These are phyloP conservation scores for Trichoderma citrinoviride DNA, from an alignment of 2,329 filamentous ascomycete genomes.

Conservation along the genomic window DNA sequence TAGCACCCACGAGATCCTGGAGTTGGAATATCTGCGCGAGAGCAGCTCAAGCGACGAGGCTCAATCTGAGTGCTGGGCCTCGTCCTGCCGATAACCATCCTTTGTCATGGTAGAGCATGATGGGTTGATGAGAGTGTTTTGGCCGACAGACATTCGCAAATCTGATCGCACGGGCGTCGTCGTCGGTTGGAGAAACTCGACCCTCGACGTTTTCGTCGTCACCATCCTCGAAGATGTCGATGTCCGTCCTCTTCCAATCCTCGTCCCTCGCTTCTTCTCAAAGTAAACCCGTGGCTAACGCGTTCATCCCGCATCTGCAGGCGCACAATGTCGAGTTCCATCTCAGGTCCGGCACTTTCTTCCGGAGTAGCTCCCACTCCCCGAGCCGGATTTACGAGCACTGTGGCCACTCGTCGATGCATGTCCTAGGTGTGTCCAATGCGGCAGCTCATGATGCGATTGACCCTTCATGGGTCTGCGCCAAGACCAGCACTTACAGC, in stretches of 20 bases:
- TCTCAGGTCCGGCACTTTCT: slow-evolving; percentile 76
- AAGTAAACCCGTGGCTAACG: background rate
- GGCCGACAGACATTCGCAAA: slow-evolving; percentile 80
- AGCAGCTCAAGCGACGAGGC: slow-evolving; percentile 89
- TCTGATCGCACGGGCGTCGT: slow-evolving; percentile 77
- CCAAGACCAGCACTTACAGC: slow-evolving; percentile 51
- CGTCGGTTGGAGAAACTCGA: slow-evolving; percentile 94
- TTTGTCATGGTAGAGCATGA: slow-evolving; percentile 68
- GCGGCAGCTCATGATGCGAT: slow-evolving; percentile 46
- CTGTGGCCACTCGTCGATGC: slow-evolving; percentile 78
- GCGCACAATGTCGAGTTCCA: slow-evolving; percentile 82
- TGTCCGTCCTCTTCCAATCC: slow-evolving; percentile 48
- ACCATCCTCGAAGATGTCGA: slow-evolving; percentile 88
- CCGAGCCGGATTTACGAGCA: slow-evolving; percentile 77
- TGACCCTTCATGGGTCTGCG: slow-evolving; percentile 68
- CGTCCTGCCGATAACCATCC: slow-evolving; percentile 29
- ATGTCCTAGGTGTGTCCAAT: slow-evolving; percentile 84
- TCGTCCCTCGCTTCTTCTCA: background rate
- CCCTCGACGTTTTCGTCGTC: slow-evolving; percentile 84
- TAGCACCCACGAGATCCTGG: slow-evolving; percentile 79
- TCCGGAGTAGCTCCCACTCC: slow-evolving; percentile 77
- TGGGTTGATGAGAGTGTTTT: slow-evolving; percentile 97
- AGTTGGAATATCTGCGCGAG: slow-evolving; percentile 85
- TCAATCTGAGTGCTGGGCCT: slow-evolving; percentile 67
- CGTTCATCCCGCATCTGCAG: slow-evolving; percentile 40